A percentile compares a stretch with the other conserved stretches of the same genome.
phyloP scores from a whole-genome alignment of 208 protist genomes.

The Strigomonas galati region DNA sequence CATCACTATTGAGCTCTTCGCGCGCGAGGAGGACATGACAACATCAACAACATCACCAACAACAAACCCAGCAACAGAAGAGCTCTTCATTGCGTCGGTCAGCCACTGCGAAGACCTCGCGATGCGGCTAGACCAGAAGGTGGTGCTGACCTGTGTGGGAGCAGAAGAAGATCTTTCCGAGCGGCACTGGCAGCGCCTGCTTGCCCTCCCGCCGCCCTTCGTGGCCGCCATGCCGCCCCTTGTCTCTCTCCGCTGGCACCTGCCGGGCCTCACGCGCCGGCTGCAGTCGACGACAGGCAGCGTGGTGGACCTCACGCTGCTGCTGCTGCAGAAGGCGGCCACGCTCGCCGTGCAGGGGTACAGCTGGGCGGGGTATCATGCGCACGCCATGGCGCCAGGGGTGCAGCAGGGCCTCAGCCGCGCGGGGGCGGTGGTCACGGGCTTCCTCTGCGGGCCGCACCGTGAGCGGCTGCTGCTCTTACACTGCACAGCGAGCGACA shows the following conservation, averaged over 20 bases:
- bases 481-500: too few relatives aligned
- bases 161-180: too few relatives aligned
- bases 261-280: slow-evolving; percentile 14
- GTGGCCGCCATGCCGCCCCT: background rate
- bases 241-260: slow-evolving; percentile 22
- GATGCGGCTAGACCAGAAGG: too few relatives aligned
- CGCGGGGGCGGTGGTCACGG: slow-evolving; percentile 12
- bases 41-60: background rate
- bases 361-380: background rate
- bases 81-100: background rate
- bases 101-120: too few relatives aligned
- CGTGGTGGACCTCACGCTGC: slow-evolving; percentile 7
- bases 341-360: background rate
- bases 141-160: too few relatives aligned
- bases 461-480: background rate
- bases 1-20: slow-evolving; percentile 17
- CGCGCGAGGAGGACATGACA: background rate
- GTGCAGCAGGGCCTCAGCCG: background rate
- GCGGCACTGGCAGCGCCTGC: background rate
- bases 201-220: background rate
- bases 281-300: background rate
- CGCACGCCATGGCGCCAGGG: slow-evolving; percentile 1
- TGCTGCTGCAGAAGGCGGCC: slow-evolving; percentile 3
- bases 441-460: slow-evolving; percentile 12
- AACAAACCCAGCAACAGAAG: background rate